Conservation (phyloP, 1,284 basidiomycete species). For the Pseudozyma pruni region DNA sequence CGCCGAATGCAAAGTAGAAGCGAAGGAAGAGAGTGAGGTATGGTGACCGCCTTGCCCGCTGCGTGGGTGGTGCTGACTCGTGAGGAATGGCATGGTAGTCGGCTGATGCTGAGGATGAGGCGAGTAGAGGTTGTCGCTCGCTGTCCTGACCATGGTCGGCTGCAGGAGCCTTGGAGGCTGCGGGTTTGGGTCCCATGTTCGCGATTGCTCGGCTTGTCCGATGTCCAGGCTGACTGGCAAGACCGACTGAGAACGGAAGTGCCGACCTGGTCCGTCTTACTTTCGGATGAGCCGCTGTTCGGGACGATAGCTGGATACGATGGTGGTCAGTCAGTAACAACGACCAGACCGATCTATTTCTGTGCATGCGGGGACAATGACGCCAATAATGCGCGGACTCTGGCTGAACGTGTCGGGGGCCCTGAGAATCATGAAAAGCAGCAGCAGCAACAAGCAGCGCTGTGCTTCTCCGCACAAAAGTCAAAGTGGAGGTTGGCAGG, state of each 20-base stretch:
- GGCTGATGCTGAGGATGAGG: not conserved
- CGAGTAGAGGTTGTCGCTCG: constrained; percentile 41
- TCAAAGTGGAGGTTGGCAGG: constrained; percentile 11
- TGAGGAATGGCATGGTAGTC: constrained; percentile 29
- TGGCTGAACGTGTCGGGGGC: not conserved
- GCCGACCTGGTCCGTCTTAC: too few relatives aligned
- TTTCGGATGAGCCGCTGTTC: too few relatives aligned
- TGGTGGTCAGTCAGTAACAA: too few relatives aligned
- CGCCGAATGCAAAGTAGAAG: constrained; percentile 38
- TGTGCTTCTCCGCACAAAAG: too few relatives aligned
- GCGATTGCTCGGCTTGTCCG: not conserved
- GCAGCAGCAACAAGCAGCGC: constrained; percentile 1
- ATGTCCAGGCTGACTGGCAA: constrained; percentile 1
- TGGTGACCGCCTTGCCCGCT: constrained; percentile 23
- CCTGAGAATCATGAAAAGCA: too few relatives aligned
- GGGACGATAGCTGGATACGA: too few relatives aligned
- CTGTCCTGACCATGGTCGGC: constrained; percentile 13
- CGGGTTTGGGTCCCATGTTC: constrained; percentile 25
- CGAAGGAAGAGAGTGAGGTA: constrained; percentile 39
- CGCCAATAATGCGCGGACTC: constrained; percentile 7
- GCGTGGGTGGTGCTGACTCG: constrained; percentile 4
- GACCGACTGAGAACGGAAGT: not conserved
- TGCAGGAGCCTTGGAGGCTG: constrained; percentile 5
- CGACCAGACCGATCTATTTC: too few relatives aligned
- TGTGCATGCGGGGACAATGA: not conserved